Evolutionary conservation across 176 grass and related monocot genomes (phyloP).

Genomic region (Paspalum vaginatum): DNA sequence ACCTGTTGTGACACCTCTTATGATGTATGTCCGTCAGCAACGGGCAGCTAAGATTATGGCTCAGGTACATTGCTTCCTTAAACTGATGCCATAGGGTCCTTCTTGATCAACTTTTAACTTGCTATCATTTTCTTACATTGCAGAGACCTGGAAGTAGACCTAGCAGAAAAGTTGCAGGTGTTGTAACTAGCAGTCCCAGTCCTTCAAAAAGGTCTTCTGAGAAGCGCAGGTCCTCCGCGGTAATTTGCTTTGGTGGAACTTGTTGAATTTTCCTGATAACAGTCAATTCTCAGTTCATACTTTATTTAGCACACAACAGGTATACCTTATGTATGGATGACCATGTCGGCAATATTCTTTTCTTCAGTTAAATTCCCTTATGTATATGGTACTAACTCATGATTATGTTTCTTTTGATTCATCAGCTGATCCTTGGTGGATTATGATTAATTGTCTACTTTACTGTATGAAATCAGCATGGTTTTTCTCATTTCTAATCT

Average conservation of each 20-base stretch:
- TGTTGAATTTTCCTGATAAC: not conserved
- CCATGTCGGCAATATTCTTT: not conserved
- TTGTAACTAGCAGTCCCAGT: slow-evolving; percentile 59
- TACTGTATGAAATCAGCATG: not conserved
- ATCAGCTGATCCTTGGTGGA: slow-evolving; percentile 10
- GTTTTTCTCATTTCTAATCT: slow-evolving; percentile 1
- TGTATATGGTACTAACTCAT: not conserved
- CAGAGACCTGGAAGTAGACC: slow-evolving; percentile 75
- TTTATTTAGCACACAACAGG: slow-evolving; percentile 6
- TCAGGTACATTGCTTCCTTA: slow-evolving; percentile 55
- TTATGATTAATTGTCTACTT: not conserved
- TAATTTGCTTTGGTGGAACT: slow-evolving; percentile 43
- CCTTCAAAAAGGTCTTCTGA: slow-evolving; percentile 79
- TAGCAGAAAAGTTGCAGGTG: slow-evolving; percentile 72
- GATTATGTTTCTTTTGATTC: not conserved
- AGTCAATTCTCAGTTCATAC: slow-evolving; percentile 11
- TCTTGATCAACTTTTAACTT: slow-evolving; percentile 23
- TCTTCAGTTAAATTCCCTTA: not conserved
- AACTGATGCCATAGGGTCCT: not conserved
- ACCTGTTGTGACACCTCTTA: slow-evolving; percentile 84
- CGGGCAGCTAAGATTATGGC: slow-evolving; percentile 85
- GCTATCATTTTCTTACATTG: slow-evolving; percentile 25
- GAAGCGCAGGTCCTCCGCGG: slow-evolving; percentile 69
- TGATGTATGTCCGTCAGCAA: slow-evolving; percentile 89
- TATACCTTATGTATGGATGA: not conserved